phyloP scores from a whole-genome alignment of 257 asterid species.

The Verbascum thapsus region DNA sequence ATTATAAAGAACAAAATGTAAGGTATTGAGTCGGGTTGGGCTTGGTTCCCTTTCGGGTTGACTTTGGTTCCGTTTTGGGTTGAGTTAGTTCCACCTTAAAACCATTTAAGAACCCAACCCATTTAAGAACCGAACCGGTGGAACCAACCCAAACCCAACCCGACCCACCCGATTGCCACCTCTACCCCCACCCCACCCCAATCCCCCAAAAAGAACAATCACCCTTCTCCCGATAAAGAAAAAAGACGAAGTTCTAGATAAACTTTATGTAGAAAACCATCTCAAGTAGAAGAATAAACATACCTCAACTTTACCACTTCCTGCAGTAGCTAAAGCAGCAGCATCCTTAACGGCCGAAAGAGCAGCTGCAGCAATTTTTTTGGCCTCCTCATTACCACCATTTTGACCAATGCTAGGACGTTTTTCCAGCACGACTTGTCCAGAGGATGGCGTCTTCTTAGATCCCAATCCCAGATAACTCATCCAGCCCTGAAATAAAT shows the following conservation, averaged over 20 bases:
- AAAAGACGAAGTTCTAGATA: neutral
- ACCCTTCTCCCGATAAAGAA: neutral
- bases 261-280: constrained; percentile 15
- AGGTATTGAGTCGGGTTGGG: too few relatives aligned
- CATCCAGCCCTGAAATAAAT: constrained; percentile 71
- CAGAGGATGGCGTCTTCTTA: constrained; percentile 48
- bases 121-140: too few relatives aligned
- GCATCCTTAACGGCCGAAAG: constrained; percentile 85
- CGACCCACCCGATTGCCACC: too few relatives aligned
- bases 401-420: constrained; percentile 30
- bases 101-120: too few relatives aligned
- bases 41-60: too few relatives aligned
- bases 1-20: too few relatives aligned
- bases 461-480: constrained; percentile 73
- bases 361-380: constrained; percentile 88
- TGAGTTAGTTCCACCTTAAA: too few relatives aligned
- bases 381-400: constrained; percentile 63
- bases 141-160: too few relatives aligned
- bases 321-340: constrained; percentile 50
- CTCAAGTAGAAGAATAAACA: constrained; percentile 17
- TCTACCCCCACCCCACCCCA: too few relatives aligned
- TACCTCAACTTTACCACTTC: constrained; percentile 88
- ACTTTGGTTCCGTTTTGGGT: too few relatives aligned
- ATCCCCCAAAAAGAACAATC: neutral
- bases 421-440: constrained; percentile 41